A percentile compares a stretch with the other conserved stretches of the same genome.
These are phyloP conservation scores for Mycosarcoma mackinlayi DNA, from an alignment of 1,284 basidiomycete species.

Conservation along the genomic window DNA sequence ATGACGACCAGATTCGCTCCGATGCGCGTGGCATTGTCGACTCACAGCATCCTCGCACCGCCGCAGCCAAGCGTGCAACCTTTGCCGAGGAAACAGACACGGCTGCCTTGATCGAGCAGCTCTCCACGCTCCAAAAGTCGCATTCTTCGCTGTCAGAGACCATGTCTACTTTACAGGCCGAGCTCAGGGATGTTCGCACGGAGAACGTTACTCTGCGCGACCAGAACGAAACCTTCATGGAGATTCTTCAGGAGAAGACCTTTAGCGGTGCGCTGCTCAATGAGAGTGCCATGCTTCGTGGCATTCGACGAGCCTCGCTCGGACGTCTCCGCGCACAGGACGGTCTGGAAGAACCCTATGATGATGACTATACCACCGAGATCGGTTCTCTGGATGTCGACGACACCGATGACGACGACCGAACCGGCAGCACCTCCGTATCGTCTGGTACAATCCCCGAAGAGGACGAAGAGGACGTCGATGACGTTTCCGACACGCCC, in stretches of 20 bases:
- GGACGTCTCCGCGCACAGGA: constrained; percentile 20
- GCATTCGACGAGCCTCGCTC: constrained; percentile 29
- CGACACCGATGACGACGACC: constrained; percentile 22
- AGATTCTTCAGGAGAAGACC: constrained; percentile 60
- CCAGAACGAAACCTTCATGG: constrained; percentile 57
- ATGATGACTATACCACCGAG: constrained; percentile 37
- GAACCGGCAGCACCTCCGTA: constrained; percentile 15
- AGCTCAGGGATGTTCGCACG: constrained; percentile 50
- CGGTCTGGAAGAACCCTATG: constrained; percentile 36
- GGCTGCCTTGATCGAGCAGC: constrained; percentile 32
- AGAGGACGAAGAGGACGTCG: constrained; percentile 52
- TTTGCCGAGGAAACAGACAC: constrained; percentile 36
- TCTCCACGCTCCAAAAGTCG: constrained; percentile 38
- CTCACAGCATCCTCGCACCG: neutral
- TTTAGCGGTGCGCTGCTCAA: constrained; percentile 56
- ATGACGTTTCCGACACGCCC: constrained; percentile 58
- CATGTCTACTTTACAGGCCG: constrained; percentile 47
- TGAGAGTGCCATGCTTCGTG: constrained; percentile 55
- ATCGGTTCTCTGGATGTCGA: constrained; percentile 25
- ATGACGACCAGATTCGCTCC: neutral
- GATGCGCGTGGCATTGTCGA: neutral
- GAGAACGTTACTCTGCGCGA: constrained; percentile 48
- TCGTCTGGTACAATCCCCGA: constrained; percentile 38
- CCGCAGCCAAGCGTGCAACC: constrained; percentile 3
- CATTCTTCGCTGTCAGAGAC: constrained; percentile 48